Evolutionary conservation across 1,284 basidiomycete species (phyloP), one percentile per base, ranked within the genome.

Genomic region (Pholiota adiposa): DNA sequence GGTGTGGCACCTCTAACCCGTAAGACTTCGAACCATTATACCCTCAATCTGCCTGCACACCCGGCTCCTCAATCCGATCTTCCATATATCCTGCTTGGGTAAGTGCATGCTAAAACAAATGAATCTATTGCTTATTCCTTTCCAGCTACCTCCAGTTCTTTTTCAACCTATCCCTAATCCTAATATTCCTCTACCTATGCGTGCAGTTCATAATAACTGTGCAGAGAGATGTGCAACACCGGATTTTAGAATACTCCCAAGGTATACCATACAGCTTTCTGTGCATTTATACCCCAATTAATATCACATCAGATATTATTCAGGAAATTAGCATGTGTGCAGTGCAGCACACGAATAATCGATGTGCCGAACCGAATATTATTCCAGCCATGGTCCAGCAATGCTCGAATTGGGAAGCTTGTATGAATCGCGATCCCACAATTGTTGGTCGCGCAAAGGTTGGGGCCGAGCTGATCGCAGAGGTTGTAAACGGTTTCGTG

Each of bases 401-500:
- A 71, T 98, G 96, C 73, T 83, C 83, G 49, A 83, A 83, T 57
- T 98, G 97, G 97, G 92, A 96, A 70, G 87, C 87, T n/a, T 99
- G 97, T 74, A 97, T 98, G 93, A 89, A 91, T 73, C 90, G 93
- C 58, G 95, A 98, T 78, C 95, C 95, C 46, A 89, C 89, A 25
- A 89, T 91, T 36, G 87, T 97, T 21, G 95, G 95, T 0, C 90
- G 94, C 52, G 93, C 95, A 57, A 88, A 87, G 65, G 92, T 98
- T 66, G 90, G 92, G 48, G 96, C 97, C 55, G 95, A 98, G 79
- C 89, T 97, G 51, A 90, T 98, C 73, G 97, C 94, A 51, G 96
- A 97, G 68, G 93, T 98, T 38, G 88, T 98, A 67, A 97, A 98
- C 73, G 89, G 93, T 7, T 99, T 99, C 72, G 93, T 98, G 29